Evolutionary conservation across 805 yeast genomes (phyloP).

Genomic region (Hanseniaspora clermontiae): DNA sequence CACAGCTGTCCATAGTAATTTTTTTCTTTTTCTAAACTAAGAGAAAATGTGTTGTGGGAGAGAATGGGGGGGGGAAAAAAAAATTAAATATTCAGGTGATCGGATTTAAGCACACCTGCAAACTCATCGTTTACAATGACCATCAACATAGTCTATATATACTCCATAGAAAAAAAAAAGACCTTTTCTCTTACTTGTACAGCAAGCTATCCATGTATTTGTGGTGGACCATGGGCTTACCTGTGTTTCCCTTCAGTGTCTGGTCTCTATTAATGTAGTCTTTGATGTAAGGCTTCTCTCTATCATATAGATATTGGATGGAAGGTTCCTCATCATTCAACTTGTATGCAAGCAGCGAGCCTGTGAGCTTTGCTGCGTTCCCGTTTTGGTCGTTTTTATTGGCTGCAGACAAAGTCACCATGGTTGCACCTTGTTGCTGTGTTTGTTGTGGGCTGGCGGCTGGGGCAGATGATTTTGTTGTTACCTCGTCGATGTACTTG

Average conservation of each 20-base stretch:
- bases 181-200: not conserved
- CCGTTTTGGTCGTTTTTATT: conserved; percentile 44
- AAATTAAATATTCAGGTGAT: no score
- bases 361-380: conserved; percentile 39
- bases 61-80: no score
- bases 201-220: conserved; percentile 1
- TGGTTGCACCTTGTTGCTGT: conserved; percentile 38
- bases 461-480: conserved; percentile 13
- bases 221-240: not conserved
- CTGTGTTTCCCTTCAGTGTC: not conserved
- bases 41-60: not conserved
- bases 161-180: not conserved
- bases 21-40: no score
- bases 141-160: not conserved
- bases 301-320: conserved; percentile 17
- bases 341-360: conserved; percentile 56
- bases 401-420: conserved; percentile 68
- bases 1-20: not conserved
- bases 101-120: no score
- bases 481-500: conserved; percentile 56
- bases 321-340: conserved; percentile 49
- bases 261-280: not conserved
- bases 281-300: conserved; percentile 6
- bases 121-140: no score
- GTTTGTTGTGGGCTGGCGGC: conserved; percentile 22